Conservation (phyloP, 257 asterid species). For the Jacaranda mimosifolia region DNA sequence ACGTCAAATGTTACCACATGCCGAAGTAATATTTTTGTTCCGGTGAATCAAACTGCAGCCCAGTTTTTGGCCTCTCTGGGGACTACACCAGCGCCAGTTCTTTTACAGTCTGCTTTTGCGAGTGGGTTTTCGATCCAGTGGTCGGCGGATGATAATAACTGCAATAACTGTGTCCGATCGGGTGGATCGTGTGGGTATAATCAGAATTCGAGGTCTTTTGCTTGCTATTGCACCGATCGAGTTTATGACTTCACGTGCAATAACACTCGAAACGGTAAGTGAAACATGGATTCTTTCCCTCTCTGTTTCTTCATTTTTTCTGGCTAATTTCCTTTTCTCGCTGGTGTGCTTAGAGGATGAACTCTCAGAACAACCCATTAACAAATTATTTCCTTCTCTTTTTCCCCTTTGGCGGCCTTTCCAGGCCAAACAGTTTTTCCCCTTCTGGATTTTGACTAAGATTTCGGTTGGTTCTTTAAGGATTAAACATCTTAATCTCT, state of each 20-base stretch:
- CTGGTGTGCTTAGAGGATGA: too few relatives aligned
- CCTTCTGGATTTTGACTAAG: constrained; percentile 31
- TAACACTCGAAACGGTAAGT: too few relatives aligned
- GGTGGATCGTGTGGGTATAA: constrained; percentile 66
- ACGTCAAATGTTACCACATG: constrained; percentile 21
- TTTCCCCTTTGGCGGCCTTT: too few relatives aligned
- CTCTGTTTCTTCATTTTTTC: too few relatives aligned
- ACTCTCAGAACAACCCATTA: too few relatives aligned
- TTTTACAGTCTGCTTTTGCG: constrained; percentile 33
- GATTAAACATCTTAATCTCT: neutral
- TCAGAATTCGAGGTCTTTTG: constrained; percentile 34
- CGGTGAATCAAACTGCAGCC: constrained; percentile 36
- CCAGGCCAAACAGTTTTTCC: too few relatives aligned
- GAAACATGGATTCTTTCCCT: too few relatives aligned
- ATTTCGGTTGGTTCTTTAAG: neutral
- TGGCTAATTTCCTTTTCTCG: too few relatives aligned
- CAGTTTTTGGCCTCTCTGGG: neutral
- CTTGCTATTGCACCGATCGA: too few relatives aligned
- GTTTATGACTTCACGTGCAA: too few relatives aligned
- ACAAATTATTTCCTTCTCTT: too few relatives aligned
- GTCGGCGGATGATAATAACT: constrained; percentile 38
- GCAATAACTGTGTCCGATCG: constrained; percentile 40
- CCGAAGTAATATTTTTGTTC: constrained; percentile 34
- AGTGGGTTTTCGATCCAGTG: constrained; percentile 62
- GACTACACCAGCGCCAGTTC: neutral